A percentile compares a stretch with the other conserved stretches of the same genome.
phyloP scores from a whole-genome alignment of 257 asterid species.

The Nemophila menziesii region DNA sequence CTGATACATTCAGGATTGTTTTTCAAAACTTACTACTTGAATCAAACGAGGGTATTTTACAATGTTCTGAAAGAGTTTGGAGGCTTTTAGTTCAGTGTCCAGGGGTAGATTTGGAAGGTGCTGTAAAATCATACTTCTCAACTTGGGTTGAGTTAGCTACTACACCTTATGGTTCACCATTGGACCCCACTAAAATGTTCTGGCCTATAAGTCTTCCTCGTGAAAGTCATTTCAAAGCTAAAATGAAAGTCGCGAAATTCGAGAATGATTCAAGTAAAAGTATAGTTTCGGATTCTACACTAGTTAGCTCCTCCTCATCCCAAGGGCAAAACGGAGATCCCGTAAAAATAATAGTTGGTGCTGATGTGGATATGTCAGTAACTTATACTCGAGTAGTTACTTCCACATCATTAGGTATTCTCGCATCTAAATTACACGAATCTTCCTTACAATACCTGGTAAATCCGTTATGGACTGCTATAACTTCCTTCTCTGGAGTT shows the following conservation, averaged over 20 bases:
- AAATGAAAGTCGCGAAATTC: conserved; percentile 72
- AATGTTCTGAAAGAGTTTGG: conserved; percentile 94
- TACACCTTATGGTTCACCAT: conserved; percentile 78
- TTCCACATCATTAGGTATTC: conserved; percentile 70
- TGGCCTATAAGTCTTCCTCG: conserved; percentile 97
- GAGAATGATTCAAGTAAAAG: conserved; percentile 45
- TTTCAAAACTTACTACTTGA: conserved; percentile 95
- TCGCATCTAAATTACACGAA: conserved; percentile 69
- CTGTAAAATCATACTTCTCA: conserved; percentile 62
- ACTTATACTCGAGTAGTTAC: conserved; percentile 85
- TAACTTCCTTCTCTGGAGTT: conserved; percentile 84
- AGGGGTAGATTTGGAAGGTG: conserved; percentile 65
- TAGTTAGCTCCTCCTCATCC: conserved; percentile 20
- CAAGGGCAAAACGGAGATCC: conserved; percentile 60
- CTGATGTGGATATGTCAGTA: conserved; percentile 79
- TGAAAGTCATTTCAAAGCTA: conserved; percentile 88
- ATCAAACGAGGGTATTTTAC: conserved; percentile 78
- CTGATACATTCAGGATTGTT: conserved; percentile 93
- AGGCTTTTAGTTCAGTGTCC: conserved; percentile 81
- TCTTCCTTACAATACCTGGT: conserved; percentile 51
- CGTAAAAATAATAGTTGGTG: conserved; percentile 78
- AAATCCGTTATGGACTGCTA: conserved; percentile 76
- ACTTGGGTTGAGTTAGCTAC: conserved; percentile 91
- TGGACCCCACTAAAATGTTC: conserved; percentile 86
- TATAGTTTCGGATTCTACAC: conserved; percentile 33